These are phyloP conservation scores for Trebouxia sp. DNA, from an alignment of 139 green algal species.

Conservation along the genomic window DNA sequence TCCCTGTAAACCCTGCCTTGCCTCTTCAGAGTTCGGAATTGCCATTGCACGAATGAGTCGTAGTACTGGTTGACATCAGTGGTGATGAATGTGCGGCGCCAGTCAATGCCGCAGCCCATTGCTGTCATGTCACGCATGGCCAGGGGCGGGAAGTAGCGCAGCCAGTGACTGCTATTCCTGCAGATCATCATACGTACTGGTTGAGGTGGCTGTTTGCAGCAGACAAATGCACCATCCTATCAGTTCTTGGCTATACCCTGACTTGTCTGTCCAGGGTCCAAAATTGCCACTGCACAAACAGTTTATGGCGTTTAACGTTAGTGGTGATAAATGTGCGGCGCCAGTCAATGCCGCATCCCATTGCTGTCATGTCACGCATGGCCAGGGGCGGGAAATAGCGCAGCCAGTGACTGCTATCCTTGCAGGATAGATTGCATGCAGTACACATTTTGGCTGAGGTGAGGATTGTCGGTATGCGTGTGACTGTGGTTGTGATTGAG, in stretches of 20 bases:
- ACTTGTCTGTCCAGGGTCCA: slow-evolving; percentile 76
- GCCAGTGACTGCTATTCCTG: slow-evolving; percentile 74
- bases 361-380: slow-evolving; percentile 60
- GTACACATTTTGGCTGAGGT: no score
- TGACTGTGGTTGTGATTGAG: no score
- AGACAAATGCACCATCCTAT: no score
- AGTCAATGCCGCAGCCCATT: slow-evolving; percentile 98
- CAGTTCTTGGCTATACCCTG: no score
- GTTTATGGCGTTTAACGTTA: slow-evolving; percentile 97
- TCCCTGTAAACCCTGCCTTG: slow-evolving; percentile 92
- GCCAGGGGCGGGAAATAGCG: slow-evolving; percentile 92
- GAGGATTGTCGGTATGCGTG: no score
- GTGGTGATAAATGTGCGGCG: slow-evolving; percentile 98
- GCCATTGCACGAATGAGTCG: slow-evolving; percentile 96
- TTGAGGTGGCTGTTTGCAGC: no score
- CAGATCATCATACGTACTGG: not conserved
- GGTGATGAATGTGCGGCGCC: slow-evolving; percentile 97
- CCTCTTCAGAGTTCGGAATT: slow-evolving; percentile 87
- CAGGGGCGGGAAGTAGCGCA: slow-evolving; percentile 93
- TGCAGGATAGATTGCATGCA: not conserved
- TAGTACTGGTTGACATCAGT: slow-evolving; percentile 99
- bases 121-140: slow-evolving; percentile 83
- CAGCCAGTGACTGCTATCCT: slow-evolving; percentile 77
- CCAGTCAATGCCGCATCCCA: slow-evolving; percentile 98
- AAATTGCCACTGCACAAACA: slow-evolving; percentile 97